Percentiles rank a stretch among this genome's conserved stretches.
phyloP scores from a whole-genome alignment of 2,329 filamentous ascomycete species.

The Alternaria sp. region DNA sequence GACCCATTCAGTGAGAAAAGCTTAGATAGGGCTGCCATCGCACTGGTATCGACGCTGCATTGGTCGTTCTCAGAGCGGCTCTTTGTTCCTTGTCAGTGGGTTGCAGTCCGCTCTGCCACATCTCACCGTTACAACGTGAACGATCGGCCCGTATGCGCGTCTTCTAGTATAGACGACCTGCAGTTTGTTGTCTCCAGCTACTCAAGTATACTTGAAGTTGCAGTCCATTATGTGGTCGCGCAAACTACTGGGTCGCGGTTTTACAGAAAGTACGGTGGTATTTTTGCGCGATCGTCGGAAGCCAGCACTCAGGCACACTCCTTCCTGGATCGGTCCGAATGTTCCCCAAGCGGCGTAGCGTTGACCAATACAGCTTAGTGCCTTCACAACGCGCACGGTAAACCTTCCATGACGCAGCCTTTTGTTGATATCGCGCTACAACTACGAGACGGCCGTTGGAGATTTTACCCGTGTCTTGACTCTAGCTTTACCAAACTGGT shows the following conservation, averaged over 20 bases:
- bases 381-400: not conserved
- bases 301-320: not conserved
- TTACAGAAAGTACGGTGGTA: not conserved
- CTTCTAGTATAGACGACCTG: not conserved
- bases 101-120: not conserved
- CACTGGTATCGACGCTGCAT: not conserved
- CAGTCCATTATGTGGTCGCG: not conserved
- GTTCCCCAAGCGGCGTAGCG: not conserved
- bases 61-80: not conserved
- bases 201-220: not conserved
- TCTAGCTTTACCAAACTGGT: not conserved
- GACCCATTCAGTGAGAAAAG: not conserved
- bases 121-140: not conserved
- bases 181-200: no score
- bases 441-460: not conserved
- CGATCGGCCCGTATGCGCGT: not conserved
- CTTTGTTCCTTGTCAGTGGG: not conserved
- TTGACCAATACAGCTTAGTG: not conserved
- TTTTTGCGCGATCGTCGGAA: not conserved
- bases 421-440: not conserved
- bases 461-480: not conserved
- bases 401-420: constrained; percentile 27
- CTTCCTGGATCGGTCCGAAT: not conserved
- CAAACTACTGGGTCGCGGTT: not conserved
- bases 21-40: not conserved